phyloP scores from a whole-genome alignment of 2,329 filamentous ascomycete species.

The Xylariales sp. region DNA sequence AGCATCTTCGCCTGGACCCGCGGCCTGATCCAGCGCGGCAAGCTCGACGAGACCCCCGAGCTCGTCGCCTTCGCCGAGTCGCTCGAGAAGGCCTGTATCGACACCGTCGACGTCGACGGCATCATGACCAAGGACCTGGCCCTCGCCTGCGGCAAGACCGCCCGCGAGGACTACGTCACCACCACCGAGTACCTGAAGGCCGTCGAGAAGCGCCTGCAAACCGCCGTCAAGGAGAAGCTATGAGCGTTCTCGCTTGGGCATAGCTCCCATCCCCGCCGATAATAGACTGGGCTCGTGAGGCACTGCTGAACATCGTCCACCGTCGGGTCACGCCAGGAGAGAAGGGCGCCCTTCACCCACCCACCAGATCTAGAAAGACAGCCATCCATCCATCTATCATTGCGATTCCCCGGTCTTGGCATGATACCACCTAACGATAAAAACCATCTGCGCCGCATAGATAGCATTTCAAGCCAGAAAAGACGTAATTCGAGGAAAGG shows the following conservation, averaged over 20 bases:
- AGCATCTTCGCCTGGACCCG: slow-evolving; percentile 99
- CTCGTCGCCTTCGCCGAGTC: slow-evolving; percentile 90
- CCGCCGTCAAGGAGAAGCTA: slow-evolving; percentile 80
- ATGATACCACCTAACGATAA: slow-evolving; percentile 1
- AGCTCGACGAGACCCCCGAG: slow-evolving; percentile 92
- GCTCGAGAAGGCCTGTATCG: slow-evolving; percentile 91
- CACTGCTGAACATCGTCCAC: neutral
- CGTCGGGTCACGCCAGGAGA: slow-evolving; percentile 9
- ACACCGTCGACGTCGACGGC: slow-evolving; percentile 91
- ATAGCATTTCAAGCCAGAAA: slow-evolving; percentile 17
- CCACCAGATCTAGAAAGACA: slow-evolving; percentile 15
- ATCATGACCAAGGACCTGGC: slow-evolving; percentile 99
- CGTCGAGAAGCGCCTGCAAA: slow-evolving; percentile 90
- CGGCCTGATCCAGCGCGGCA: slow-evolving; percentile 90
- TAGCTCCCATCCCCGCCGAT: neutral
- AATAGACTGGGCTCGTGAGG: neutral
- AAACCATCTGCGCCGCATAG: slow-evolving; percentile 15
- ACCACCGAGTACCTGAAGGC: slow-evolving; percentile 92
- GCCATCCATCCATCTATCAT: neutral
- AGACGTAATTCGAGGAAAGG: slow-evolving; percentile 14
- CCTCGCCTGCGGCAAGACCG: slow-evolving; percentile 91
- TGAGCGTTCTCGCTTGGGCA: slow-evolving; percentile 51
- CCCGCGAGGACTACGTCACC: slow-evolving; percentile 86
- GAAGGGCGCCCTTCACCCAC: slow-evolving; percentile 6
- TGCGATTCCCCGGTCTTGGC: slow-evolving; percentile 1